Evolutionary conservation across 257 asterid genomes (phyloP).

Genomic region (Apocynum venetum): DNA sequence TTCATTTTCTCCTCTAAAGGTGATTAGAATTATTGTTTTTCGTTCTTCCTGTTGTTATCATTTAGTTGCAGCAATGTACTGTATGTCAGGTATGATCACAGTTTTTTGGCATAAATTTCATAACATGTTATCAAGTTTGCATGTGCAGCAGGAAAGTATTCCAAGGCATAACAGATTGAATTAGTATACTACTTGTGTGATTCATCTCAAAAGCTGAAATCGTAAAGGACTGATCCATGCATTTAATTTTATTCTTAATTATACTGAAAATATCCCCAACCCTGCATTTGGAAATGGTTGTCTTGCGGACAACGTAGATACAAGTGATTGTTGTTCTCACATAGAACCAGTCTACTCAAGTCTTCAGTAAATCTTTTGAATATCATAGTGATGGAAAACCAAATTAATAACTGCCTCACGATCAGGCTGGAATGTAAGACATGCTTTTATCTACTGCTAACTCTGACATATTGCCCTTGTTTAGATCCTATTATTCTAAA

Average conservation of each 20-base stretch:
- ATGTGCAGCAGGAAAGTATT: neutral
- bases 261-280: neutral
- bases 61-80: neutral
- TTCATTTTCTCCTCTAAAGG: slow-evolving; percentile 93
- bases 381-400: neutral
- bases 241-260: neutral
- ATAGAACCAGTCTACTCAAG: neutral
- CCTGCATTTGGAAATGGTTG: neutral
- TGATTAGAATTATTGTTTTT: slow-evolving; percentile 8
- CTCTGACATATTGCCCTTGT: neutral
- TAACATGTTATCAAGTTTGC: neutral
- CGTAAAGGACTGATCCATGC: neutral
- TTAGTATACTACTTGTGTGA: neutral
- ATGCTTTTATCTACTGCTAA: neutral
- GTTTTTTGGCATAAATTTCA: neutral
- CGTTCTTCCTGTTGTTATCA: neutral
- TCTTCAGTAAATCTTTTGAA: neutral
- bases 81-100: neutral
- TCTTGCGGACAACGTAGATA: no score
- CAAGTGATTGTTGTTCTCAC: neutral
- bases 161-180: neutral
- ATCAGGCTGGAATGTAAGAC: neutral
- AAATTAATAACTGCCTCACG: neutral
- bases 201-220: neutral
- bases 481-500: neutral